phyloP scores from a whole-genome alignment of 306 rosid species.

The Cicer chorassanicum region DNA sequence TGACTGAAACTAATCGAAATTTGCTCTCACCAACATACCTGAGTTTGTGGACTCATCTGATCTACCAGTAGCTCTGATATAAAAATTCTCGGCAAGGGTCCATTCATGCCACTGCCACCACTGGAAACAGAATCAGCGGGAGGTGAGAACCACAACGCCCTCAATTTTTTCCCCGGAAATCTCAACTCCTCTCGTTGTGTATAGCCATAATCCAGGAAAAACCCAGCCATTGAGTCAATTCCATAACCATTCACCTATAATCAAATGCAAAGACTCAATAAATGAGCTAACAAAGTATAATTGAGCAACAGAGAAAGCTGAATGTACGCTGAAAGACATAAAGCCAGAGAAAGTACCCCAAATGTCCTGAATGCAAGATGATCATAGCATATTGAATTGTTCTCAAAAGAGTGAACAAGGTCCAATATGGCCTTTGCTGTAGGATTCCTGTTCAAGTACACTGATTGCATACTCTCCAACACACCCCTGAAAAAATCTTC shows the following conservation, averaged over 20 bases:
- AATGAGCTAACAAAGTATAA: conserved; percentile 2
- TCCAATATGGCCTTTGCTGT: conserved; percentile 86
- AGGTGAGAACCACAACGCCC: conserved; percentile 95
- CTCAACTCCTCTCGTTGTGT: conserved; percentile 68
- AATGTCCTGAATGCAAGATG: conserved; percentile 94
- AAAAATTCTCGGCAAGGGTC: conserved; percentile 89
- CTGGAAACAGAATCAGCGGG: conserved; percentile 53
- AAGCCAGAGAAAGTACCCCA: conserved; percentile 66
- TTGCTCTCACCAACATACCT: conserved; percentile 54
- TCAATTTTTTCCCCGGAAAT: conserved; percentile 84
- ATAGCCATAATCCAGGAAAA: conserved; percentile 87
- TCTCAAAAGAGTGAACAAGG: conserved; percentile 68
- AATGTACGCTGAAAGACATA: not conserved
- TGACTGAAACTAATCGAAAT: conserved; percentile 26
- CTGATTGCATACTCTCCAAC: conserved; percentile 73
- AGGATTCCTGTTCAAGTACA: conserved; percentile 84
- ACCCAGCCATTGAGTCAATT: conserved; percentile 75
- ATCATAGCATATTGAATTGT: conserved; percentile 69
- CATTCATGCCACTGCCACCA: conserved; percentile 61
- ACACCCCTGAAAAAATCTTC: conserved; percentile 77
- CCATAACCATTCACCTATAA: conserved; percentile 86
- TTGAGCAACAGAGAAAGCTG: conserved; percentile 12
- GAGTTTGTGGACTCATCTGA: conserved; percentile 79
- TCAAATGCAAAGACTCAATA: conserved; percentile 18
- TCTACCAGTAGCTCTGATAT: conserved; percentile 93